Conservation (phyloP, 2,329 filamentous ascomycete species). For the Fusarium ramigenum region DNA sequence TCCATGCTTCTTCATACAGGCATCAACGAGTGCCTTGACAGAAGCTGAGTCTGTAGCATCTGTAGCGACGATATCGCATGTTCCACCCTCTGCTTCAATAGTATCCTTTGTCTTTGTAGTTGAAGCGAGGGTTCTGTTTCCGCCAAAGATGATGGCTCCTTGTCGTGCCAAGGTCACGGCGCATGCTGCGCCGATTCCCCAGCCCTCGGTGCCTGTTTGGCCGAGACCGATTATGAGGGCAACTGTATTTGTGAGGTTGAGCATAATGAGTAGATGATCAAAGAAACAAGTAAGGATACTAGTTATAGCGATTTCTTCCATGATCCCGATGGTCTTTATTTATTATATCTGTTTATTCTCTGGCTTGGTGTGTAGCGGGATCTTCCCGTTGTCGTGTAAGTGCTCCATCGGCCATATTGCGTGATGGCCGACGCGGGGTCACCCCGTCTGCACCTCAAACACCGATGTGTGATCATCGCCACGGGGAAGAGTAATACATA, state of each 20-base stretch:
- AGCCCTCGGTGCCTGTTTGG: conserved; percentile 54
- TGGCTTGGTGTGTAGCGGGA: background rate
- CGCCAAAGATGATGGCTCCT: conserved; percentile 61
- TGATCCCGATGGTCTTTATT: background rate
- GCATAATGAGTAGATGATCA: conserved; percentile 35
- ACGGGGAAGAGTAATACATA: conserved; percentile 34
- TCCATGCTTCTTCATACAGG: conserved; percentile 61
- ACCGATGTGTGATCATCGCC: conserved; percentile 15
- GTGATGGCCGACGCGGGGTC: conserved; percentile 33
- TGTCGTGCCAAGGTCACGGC: conserved; percentile 58
- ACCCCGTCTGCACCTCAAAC: conserved; percentile 22
- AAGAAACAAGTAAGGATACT: background rate
- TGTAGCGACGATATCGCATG: conserved; percentile 53
- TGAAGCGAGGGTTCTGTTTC: conserved; percentile 55
- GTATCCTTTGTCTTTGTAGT: conserved; percentile 52
- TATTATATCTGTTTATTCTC: background rate
- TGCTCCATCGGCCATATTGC: conserved; percentile 30
- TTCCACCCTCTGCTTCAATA: conserved; percentile 47
- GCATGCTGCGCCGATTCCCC: conserved; percentile 62
- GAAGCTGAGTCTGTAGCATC: conserved; percentile 63
- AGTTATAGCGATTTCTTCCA: accelerated
- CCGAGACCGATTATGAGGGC: conserved; percentile 58
- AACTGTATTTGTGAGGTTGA: conserved; percentile 54
- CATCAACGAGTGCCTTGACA: conserved; percentile 62
- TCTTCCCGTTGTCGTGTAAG: background rate